Base-by-base conservation (phyloP, 768 basidiomycete genomes). In the Pisolithus tinctorius region DNA sequence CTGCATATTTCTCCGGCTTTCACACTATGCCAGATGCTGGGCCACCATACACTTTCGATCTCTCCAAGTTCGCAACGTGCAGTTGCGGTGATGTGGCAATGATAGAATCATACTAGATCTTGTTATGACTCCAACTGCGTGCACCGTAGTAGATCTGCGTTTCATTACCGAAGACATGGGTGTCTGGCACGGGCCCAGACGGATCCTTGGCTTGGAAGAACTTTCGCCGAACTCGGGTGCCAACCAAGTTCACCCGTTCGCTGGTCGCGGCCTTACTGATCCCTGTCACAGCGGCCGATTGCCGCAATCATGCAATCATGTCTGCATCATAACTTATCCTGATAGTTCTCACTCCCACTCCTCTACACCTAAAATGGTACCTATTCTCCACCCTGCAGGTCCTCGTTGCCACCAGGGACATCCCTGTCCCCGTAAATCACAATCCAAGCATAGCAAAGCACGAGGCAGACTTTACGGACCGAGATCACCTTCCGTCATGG, bases 341-440 rank as follows among this genome's bases (percentile, higher is more conserved):
- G 8, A 43, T 23, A 6, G 9, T 41, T 23, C 23, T 41, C 25
- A 25, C 25, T 43, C 42, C 42, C 26, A 27, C 42, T 27, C 42
- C 25, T 43, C 25, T 4, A 47, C 69, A 63, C 66, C 63, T 62
- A 55, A 65, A 62, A 65, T 48, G 65, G 67, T 55, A 61, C 61
- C 55, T 65, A 60, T 65, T 63, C 60, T 66, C 64, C 61, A 54
- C 63, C 61, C 45, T 45, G 55, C 50, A 45, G 49, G 49, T 53
- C 44, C 62, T 55, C 64, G 54, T 58, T 61, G 48, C 53, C 63
- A 53, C 60, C 60, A 49, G 58, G 59, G 53, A 58, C 58, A 54
- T 41, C 17, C 23, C 40, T 14, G 16, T 61, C 56, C 55, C 60
- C 52, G 56, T 60, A 58, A 56, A 58, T 55, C 58, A 56, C 60